Base-by-base conservation (phyloP, 2,329 filamentous ascomycete genomes). In the Knufia petricola region DNA sequence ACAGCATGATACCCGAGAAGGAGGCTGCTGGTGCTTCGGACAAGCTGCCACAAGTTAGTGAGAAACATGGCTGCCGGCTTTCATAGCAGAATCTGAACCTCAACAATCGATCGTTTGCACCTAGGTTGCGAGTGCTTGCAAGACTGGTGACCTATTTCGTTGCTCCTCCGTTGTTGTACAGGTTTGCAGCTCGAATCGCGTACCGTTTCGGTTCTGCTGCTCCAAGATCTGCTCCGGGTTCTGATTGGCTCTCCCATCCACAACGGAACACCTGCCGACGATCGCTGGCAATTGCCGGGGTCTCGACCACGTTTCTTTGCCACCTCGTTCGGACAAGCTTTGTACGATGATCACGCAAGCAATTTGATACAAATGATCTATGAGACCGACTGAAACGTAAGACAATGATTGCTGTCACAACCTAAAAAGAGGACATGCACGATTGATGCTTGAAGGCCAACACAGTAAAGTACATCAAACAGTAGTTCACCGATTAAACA, bases 1-100 rank as follows among this genome's bases (percentile, higher is more conserved):
- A 63, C 1, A 60, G 67, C 1, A 60, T 72, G 0, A 37, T 73
- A 39, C 71, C 71, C 0, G 69, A 72, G 3, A 46, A 60, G 44
- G 53, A 56, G 46, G 2, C 50, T 3, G 19, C 3, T 6, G 40
- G 4, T n/a, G 9, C 4, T 7, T 15, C 21, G 9, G 23, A 28
- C 9, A 26, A n/a, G 4, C n/a, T 43, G 7, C 7, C 40, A n/a
- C 9, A 26, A 15, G 24, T 43, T 21, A 13, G 15, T 15, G 12
- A 20, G 9, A 43, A n/a, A 28, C 15, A 43, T 19, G 23, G 40
- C 4, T 43, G 40, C 24, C 20, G 19, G 4, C 10, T 43, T 28
- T 30, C 28, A 30, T 30, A 30, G 28, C 28, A 30, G 13, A 30
- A 30, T 30, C n/a, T n/a, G n/a, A n/a, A n/a, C n/a, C n/a, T n/a